These are phyloP conservation scores for Populus ilicifolia DNA, from an alignment of 345 rosid species.

Conservation along the genomic window DNA sequence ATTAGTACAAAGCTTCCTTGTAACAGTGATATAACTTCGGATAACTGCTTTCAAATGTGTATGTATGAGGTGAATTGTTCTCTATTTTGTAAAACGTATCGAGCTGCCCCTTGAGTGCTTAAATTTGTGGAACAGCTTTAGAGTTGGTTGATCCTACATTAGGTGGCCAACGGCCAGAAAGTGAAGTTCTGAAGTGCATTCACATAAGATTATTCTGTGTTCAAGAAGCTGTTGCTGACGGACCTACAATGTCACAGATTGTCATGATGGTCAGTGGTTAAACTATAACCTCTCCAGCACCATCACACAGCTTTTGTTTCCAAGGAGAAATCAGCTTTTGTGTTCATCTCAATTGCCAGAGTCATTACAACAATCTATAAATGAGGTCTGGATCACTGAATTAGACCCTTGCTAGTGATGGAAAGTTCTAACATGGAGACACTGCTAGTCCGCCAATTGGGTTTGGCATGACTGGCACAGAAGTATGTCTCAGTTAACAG, in stretches of 20 bases:
- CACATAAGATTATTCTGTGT: constrained; percentile 31
- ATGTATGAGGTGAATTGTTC: background rate
- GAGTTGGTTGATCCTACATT: constrained; percentile 19
- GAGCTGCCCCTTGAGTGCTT: background rate
- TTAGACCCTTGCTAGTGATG: background rate
- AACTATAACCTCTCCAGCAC: constrained; percentile 2
- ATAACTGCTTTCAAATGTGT: background rate
- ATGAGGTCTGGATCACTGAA: constrained; percentile 3
- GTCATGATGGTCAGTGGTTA: constrained; percentile 5
- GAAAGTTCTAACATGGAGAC: background rate
- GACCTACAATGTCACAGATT: constrained; percentile 12
- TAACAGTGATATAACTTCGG: background rate
- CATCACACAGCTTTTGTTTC: background rate
- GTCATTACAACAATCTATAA: background rate
- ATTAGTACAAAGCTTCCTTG: too few species aligned
- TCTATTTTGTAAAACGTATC: background rate
- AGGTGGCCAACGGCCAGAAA: constrained; percentile 13
- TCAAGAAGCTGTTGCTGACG: constrained; percentile 22
- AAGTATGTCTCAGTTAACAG: too few species aligned
- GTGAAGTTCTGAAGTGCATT: constrained; percentile 30
- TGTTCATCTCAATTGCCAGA: background rate
- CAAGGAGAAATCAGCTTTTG: background rate
- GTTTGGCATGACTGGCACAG: background rate
- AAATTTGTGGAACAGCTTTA: background rate
- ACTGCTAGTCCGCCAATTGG: background rate